Evolutionary conservation across 2,329 filamentous ascomycete species (phyloP), one percentile per base, ranked within the genome.

Genomic region (Coccinonectria pachysandricola): DNA sequence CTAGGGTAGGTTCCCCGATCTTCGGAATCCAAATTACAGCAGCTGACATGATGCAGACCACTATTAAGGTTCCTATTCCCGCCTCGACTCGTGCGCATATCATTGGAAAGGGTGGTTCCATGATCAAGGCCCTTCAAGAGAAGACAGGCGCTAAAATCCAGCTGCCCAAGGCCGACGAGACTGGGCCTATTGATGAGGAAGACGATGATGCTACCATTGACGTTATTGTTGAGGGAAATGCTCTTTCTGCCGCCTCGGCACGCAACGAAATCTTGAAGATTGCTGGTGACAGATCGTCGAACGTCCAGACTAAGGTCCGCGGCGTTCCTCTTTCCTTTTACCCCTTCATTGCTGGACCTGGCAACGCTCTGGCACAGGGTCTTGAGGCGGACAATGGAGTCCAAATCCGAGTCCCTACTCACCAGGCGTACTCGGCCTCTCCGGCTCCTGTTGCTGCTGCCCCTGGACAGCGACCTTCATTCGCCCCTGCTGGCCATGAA

Each of bases 261-360:
- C 76, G 76, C 35, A 75, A 82, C 31, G 79, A 84, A 43, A 91
- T 98, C 45, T 68, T 84, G 46, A 79, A 79, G 46, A 95, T 96
- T 50, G 85, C 84, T 30, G 80, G 79, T 44, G 86, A 95, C 56
- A 78, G 85, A 36, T 77, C 82, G 27, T 79, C 84, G 29, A 88
- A 79, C 42, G 72, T 87, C 48, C 91, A 74, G 58, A 69, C 85
- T 31, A 84, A 82, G 44, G 59, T 98, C 39, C 84, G 79, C 54
- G 76, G 78, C 24, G 79, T 98, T 33, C 87, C 91, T 6, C 73
- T 85, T 14, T 86, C 94, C 52, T 92, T 91, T 56, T 98, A 91
- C 58, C 88, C 88, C 27, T 98, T 98, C 64, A 79, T 98, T 53
- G 79, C 85, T 13, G 86, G 86, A 24, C 74, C 79, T 7, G 71